Evolutionary conservation across 768 basidiomycete genomes (phyloP).

Genomic region (Amanita muscaria): DNA sequence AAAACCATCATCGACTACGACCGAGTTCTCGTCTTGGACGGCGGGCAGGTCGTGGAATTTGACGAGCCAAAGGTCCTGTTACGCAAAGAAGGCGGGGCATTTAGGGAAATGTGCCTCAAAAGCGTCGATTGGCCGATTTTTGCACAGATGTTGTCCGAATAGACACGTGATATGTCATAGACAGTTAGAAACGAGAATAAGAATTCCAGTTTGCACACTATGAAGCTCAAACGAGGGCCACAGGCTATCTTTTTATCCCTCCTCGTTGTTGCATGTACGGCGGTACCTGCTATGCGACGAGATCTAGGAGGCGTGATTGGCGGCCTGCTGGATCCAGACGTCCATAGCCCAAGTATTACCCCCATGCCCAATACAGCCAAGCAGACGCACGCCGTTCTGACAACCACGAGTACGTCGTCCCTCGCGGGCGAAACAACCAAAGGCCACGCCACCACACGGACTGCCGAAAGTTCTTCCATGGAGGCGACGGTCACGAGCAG

Average conservation of each 20-base stretch:
- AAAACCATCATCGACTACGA: constrained; percentile 74
- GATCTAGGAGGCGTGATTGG: constrained; percentile 17
- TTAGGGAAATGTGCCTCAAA: constrained; percentile 59
- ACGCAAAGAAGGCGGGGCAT: constrained; percentile 42
- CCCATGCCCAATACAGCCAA: background rate
- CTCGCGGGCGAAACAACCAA: background rate
- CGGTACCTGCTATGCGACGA: constrained; percentile 2
- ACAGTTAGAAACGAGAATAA: background rate
- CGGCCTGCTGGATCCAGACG: background rate
- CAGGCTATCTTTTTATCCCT: background rate
- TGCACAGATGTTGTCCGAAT: constrained; percentile 12
- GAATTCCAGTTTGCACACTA: background rate
- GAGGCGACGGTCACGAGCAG: background rate
- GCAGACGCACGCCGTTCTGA: background rate
- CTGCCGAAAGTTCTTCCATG: background rate
- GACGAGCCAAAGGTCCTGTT: constrained; percentile 57
- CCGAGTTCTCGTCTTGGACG: constrained; percentile 63
- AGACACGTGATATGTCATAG: constrained; percentile 7
- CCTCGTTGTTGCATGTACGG: background rate
- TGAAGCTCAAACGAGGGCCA: constrained; percentile 1
- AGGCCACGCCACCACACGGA: background rate
- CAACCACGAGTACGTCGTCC: background rate
- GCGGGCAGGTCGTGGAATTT: constrained; percentile 68
- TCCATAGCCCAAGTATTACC: background rate
- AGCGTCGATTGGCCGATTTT: constrained; percentile 47